Evolutionary conservation across 441 rosid species (phyloP).

Genomic region (Metrosideros polymorpha): DNA sequence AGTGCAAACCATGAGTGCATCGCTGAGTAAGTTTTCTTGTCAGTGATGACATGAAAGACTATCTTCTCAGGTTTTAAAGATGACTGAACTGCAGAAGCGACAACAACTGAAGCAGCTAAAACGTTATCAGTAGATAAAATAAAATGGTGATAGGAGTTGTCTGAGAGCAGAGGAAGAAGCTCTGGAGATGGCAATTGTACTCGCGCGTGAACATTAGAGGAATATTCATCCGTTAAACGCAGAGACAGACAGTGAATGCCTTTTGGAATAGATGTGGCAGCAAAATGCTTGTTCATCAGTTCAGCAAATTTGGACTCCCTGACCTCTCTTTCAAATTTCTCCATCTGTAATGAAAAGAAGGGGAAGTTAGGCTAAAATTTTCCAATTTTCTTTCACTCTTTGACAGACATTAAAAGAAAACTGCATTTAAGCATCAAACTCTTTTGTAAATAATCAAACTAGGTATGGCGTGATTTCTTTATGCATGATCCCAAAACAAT

Average conservation of each 20-base stretch:
- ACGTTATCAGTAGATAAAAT: conserved; percentile 91
- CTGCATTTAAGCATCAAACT: neutral
- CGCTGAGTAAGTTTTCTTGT: conserved; percentile 99
- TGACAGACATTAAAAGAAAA: neutral
- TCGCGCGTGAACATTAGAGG: conserved; percentile 98
- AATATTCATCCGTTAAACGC: conserved; percentile 93
- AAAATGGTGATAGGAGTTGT: conserved; percentile 86
- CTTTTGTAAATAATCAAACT: neutral
- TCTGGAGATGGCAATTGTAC: conserved; percentile 97
- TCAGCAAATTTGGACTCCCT: conserved; percentile 88
- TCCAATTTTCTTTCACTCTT: neutral
- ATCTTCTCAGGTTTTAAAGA: conserved; percentile 82
- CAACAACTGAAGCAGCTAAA: conserved; percentile 98
- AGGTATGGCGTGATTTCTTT: neutral
- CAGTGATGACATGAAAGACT: conserved; percentile 95
- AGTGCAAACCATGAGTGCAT: conserved; percentile 99
- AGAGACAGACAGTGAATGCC: conserved; percentile 94
- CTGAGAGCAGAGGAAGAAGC: conserved; percentile 85
- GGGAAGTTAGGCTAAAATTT: neutral
- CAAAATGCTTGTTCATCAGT: conserved; percentile 95
- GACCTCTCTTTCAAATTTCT: conserved; percentile 80
- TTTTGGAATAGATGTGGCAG: conserved; percentile 98
- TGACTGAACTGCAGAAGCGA: conserved; percentile 75
- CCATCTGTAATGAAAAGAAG: conserved; percentile 47
- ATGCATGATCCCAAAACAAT: neutral